phyloP scores from a whole-genome alignment of 805 yeast species.

The Ogataea pini region DNA sequence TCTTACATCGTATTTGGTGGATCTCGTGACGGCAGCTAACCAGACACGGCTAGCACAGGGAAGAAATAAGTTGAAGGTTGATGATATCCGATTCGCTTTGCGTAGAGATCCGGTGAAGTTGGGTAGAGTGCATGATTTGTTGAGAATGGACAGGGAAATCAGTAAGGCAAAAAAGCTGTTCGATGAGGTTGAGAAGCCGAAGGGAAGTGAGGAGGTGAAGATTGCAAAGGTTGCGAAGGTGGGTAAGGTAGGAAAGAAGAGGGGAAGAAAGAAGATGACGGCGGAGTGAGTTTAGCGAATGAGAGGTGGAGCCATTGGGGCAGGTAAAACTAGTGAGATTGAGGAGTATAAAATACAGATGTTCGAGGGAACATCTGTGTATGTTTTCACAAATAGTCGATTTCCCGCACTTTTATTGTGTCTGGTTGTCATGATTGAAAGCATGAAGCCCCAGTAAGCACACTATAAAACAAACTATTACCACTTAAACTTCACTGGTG shows the following conservation, averaged over 20 bases:
- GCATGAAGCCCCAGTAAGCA: too few species aligned
- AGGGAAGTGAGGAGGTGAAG: constrained; percentile 22
- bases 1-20: constrained; percentile 61
- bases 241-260: constrained; percentile 16
- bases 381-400: too few species aligned
- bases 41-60: constrained; percentile 50
- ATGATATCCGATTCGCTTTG: constrained; percentile 70
- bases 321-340: too few species aligned
- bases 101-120: constrained; percentile 65
- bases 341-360: neutral
- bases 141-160: constrained; percentile 59
- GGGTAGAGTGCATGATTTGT: constrained; percentile 68
- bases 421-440: too few species aligned
- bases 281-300: too few species aligned
- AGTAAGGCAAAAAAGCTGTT: constrained; percentile 67
- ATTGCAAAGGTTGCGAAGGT: constrained; percentile 3
- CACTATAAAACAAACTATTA: too few species aligned
- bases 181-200: constrained; percentile 57
- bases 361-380: neutral
- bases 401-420: too few species aligned
- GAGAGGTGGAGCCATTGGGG: neutral
- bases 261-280: constrained; percentile 15
- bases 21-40: constrained; percentile 51
- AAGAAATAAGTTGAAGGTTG: constrained; percentile 65
- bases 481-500: too few species aligned